These are phyloP conservation scores for Arachis hypogaea DNA, from an alignment of 306 rosid species.

Conservation along the genomic window DNA sequence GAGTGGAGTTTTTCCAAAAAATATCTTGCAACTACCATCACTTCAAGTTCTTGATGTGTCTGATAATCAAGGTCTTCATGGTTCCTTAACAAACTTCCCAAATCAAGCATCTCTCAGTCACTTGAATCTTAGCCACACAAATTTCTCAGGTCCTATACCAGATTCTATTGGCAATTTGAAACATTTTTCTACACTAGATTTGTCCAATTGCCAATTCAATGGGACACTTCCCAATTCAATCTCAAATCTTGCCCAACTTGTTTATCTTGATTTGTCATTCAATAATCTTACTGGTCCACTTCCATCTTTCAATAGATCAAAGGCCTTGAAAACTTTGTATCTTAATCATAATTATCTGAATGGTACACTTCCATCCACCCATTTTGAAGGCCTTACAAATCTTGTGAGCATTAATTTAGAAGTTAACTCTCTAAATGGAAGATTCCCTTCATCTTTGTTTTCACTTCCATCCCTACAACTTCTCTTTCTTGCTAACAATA, in stretches of 20 bases:
- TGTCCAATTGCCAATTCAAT: slow-evolving; percentile 10
- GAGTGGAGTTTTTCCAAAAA: slow-evolving; percentile 21
- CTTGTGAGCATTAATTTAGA: background rate
- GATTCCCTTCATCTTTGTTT: slow-evolving; percentile 4
- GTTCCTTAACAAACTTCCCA: slow-evolving; percentile 36
- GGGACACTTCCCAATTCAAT: slow-evolving; percentile 30
- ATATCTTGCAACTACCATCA: slow-evolving; percentile 29
- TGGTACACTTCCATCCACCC: background rate
- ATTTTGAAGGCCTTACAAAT: slow-evolving; percentile 10
- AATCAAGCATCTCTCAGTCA: background rate
- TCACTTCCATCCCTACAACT: background rate
- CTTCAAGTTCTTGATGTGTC: slow-evolving; percentile 27
- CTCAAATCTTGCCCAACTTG: slow-evolving; percentile 24
- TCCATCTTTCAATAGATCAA: slow-evolving; percentile 28
- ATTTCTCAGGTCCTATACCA: slow-evolving; percentile 14
- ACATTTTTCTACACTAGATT: slow-evolving; percentile 12
- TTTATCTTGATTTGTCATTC: background rate
- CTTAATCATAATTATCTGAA: background rate
- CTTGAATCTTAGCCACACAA: background rate
- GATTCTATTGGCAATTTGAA: slow-evolving; percentile 2
- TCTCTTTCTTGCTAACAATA: background rate
- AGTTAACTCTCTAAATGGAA: background rate
- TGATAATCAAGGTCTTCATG: background rate
- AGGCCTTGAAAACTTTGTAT: background rate
- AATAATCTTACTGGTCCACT: slow-evolving; percentile 20